Base-by-base conservation (phyloP, 1,139 yeast genomes). In the Nematodospora anomalae region DNA sequence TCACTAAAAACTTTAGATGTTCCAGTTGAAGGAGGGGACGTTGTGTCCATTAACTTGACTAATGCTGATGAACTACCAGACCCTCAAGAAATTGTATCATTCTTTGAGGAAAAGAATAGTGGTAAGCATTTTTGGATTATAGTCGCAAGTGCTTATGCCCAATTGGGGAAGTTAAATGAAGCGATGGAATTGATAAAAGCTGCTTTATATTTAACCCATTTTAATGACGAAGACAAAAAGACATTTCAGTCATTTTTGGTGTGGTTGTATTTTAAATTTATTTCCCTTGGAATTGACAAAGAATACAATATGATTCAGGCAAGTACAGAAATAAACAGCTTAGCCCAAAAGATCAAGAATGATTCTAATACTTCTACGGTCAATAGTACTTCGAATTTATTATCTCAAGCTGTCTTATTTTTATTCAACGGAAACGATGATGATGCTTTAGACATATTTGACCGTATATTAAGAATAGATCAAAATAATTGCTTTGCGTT, bases 51-150 rank as follows among this genome's bases (percentile, higher is more conserved):
- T 46, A 85, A 79, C 60, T 73, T 72, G 41, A 66, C 69, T 30
- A 42, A 41, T 30, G 97, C 37, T 16, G 77, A 76, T 31, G 97
- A 90, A 55, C 68, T 90, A 42, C 95, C 96, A 1, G 96, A 86
- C 15, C 96, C 89, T 56, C 85, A 96, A 4, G 74, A 79, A 36
- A 71, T 92, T 49, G 81, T 85, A 48, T 76, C 78, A 26, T 74
- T 92, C 46, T 68, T 92, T 47, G 83, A 83, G 44, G 87, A 85
- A 45, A 97, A 89, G 61, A 76, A 75, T 40, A 83, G 94, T 44
- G 80, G 79, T 23, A 71, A 76, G 36, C 80, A 82, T 53, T 86
- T 80, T 62, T 92, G 98, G 98, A 62, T 87, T 15, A 74, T 84
- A 11, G 80, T 89, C 41, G 92, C 95, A 1, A 68, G 80, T 37